phyloP scores from a whole-genome alignment of 257 asterid genomes.

The Solanum chilense region DNA sequence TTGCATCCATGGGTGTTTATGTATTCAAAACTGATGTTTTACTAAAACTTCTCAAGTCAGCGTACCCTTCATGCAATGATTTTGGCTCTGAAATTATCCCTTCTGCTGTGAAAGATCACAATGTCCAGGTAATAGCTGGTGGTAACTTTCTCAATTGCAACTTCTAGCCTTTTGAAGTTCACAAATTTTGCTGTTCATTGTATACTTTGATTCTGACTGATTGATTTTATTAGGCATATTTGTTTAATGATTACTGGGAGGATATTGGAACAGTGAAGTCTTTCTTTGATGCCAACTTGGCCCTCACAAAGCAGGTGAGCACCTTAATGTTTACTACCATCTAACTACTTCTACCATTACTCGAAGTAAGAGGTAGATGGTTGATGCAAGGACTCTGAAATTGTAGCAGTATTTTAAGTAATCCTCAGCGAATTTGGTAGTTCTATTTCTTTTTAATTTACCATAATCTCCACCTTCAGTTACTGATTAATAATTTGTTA shows the following conservation, averaged over 20 bases:
- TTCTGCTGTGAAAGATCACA: conserved; percentile 69
- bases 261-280: conserved; percentile 89
- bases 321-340: background rate
- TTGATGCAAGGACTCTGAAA: background rate
- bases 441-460: background rate
- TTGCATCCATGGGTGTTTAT: conserved; percentile 98
- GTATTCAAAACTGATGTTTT: conserved; percentile 75
- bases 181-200: background rate
- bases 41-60: conserved; percentile 44
- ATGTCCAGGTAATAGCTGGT: conserved; percentile 59
- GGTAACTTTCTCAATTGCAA: background rate
- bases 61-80: conserved; percentile 78
- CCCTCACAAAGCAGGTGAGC: conserved; percentile 76
- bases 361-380: background rate
- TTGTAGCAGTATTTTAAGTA: background rate
- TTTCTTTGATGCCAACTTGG: conserved; percentile 90
- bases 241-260: conserved; percentile 91
- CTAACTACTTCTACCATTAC: background rate
- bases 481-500: background rate
- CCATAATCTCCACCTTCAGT: background rate
- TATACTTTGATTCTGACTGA: background rate
- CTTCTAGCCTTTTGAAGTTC: background rate
- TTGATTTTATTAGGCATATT: conserved; percentile 43
- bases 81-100: conserved; percentile 97
- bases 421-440: background rate